These are phyloP conservation scores for Lactarius evosmus DNA, from an alignment of 768 basidiomycete species.

Conservation along the genomic window DNA sequence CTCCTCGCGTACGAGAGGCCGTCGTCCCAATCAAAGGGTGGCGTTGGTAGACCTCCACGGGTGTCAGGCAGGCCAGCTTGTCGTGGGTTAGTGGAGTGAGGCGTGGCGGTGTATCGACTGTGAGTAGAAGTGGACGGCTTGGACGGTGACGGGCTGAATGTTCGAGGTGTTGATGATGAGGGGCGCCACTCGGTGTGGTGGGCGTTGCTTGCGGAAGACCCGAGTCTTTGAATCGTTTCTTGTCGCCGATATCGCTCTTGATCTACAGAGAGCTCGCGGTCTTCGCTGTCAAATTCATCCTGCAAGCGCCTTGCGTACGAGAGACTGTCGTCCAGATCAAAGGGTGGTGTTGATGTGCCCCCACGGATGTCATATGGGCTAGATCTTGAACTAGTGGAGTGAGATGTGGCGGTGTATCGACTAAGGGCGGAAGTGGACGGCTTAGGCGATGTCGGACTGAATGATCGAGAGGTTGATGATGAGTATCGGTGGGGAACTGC, in stretches of 20 bases:
- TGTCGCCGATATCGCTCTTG: slow-evolving; percentile 20
- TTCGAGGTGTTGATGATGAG: not conserved
- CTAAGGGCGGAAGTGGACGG: not conserved
- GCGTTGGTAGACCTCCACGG: not conserved
- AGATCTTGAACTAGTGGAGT: not conserved
- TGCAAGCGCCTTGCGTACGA: slow-evolving; percentile 37
- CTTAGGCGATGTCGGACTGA: not conserved
- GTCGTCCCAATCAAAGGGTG: slow-evolving; percentile 25
- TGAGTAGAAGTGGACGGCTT: not conserved
- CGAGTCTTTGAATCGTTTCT: slow-evolving; percentile 5
- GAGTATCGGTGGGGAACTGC: not conserved
- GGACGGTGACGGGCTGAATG: not conserved
- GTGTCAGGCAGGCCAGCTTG: not conserved
- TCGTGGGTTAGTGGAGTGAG: not conserved
- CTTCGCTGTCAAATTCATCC: slow-evolving; percentile 41
- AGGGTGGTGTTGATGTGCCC: not conserved
- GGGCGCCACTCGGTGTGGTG: not conserved
- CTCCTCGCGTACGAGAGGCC: slow-evolving; percentile 31
- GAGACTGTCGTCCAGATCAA: slow-evolving; percentile 27
- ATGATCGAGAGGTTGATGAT: not conserved
- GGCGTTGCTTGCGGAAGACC: not conserved
- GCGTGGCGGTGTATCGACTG: not conserved
- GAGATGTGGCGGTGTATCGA: not conserved
- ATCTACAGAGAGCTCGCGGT: slow-evolving; percentile 39
- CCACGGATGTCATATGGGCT: not conserved